Conservation (phyloP, 108 stramenopile genomes). For the Nitzschia putrida region DNA sequence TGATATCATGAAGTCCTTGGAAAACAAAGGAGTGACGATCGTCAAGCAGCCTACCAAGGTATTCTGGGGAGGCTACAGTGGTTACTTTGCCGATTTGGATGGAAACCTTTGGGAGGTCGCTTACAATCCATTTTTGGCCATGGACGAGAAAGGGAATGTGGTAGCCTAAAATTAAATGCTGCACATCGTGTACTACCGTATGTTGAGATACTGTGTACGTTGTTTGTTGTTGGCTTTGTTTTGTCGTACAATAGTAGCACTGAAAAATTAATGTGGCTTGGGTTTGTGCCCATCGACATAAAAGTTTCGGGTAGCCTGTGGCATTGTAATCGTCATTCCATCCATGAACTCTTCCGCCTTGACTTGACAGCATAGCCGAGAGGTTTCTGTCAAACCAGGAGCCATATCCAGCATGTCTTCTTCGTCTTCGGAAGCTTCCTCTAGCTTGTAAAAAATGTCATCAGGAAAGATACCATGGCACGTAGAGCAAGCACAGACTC, state of each 20-base stretch:
- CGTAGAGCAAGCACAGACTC: slow-evolving; percentile 94
- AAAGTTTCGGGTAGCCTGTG: slow-evolving; percentile 84
- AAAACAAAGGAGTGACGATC: no score
- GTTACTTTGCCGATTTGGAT: no score
- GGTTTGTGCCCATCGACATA: slow-evolving; percentile 99
- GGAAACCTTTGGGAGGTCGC: no score
- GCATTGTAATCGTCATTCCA: slow-evolving; percentile 88
- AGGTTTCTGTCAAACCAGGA: slow-evolving; percentile 91
- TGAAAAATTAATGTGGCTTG: slow-evolving; percentile 78
- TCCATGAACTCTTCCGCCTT: slow-evolving; percentile 83
- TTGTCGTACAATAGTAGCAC: not conserved
- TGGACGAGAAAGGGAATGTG: no score
- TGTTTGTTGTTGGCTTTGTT: not conserved
- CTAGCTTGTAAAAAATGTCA: slow-evolving; percentile 79
- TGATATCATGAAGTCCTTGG: no score
- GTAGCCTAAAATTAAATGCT: no score
- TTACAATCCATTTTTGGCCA: no score
- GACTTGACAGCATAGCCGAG: slow-evolving; percentile 96
- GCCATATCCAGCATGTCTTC: slow-evolving; percentile 99
- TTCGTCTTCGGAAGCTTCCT: slow-evolving; percentile 75
- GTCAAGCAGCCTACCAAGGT: no score
- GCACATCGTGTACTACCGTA: no score
- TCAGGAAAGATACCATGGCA: slow-evolving; percentile 93
- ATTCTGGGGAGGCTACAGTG: no score
- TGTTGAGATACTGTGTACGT: no score